A percentile compares a stretch with the other conserved stretches of the same genome.
Conservation (phyloP, 2,329 filamentous ascomycete genomes). For the Bisporella sp. region DNA sequence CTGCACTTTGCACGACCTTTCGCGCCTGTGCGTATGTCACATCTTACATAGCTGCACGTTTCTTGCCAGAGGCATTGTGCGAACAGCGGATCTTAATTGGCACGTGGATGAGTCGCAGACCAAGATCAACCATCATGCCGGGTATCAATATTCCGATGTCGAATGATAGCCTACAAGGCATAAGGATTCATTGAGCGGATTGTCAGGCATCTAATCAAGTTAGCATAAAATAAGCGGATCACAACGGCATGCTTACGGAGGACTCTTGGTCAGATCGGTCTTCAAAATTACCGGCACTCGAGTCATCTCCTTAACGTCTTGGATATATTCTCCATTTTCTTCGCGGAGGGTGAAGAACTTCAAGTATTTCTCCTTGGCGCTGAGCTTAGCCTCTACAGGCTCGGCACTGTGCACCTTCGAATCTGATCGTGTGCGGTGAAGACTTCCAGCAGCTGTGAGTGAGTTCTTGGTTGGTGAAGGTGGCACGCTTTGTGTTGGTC, state of each 20-base stretch:
- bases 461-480: conserved; percentile 79
- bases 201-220: conserved; percentile 63
- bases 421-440: conserved; percentile 87
- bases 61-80: too few relatives aligned
- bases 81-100: too few relatives aligned
- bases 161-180: conserved; percentile 34
- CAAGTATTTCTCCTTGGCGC: conserved; percentile 94
- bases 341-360: conserved; percentile 85
- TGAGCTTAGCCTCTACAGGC: conserved; percentile 70
- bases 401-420: conserved; percentile 78
- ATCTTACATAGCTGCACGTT: too few relatives aligned
- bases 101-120: too few relatives aligned
- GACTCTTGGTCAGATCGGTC: conserved; percentile 97
- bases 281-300: conserved; percentile 96
- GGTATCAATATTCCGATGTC: too few relatives aligned
- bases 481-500: conserved; percentile 91
- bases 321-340: conserved; percentile 91
- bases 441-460: conserved; percentile 54
- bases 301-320: conserved; percentile 97
- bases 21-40: too few relatives aligned
- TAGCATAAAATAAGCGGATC: conserved; percentile 26
- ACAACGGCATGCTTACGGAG: conserved; percentile 68
- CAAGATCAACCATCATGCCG: too few relatives aligned
- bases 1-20: too few relatives aligned
- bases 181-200: conserved; percentile 78